A percentile compares a stretch with the other conserved stretches of the same genome.
These are phyloP conservation scores for Casuarina equisetifolia DNA, from an alignment of 306 rosid species.

Conservation along the genomic window DNA sequence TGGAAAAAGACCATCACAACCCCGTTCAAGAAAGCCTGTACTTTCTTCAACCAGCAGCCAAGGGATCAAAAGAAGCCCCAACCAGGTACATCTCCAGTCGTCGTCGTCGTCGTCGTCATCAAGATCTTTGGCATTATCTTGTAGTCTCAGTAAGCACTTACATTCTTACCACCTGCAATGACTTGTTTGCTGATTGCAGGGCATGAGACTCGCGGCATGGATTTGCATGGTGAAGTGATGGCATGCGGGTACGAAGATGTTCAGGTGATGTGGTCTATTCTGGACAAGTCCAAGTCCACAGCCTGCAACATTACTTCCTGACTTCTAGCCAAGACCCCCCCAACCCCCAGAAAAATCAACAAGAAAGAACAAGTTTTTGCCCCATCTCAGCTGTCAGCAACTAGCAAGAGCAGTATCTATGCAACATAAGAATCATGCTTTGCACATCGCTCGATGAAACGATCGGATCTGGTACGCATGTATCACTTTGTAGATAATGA, in stretches of 20 bases:
- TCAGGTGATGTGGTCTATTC: conserved; percentile 96
- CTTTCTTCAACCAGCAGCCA: conserved; percentile 70
- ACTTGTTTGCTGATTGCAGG: conserved; percentile 37
- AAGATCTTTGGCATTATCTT: no score
- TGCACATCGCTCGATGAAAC: conserved; percentile 28
- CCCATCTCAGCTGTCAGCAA: conserved; percentile 11
- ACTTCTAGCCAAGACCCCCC: conserved; percentile 6
- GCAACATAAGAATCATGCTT: conserved; percentile 24
- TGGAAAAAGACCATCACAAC: conserved; percentile 94
- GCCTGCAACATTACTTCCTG: conserved; percentile 55
- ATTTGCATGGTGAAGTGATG: conserved; percentile 94
- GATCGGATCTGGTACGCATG: conserved; percentile 37
- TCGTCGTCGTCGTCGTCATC: neutral
- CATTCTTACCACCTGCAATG: neutral
- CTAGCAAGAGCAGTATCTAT: conserved; percentile 24
- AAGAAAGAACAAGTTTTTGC: neutral
- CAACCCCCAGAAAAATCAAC: neutral
- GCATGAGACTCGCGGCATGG: conserved; percentile 56
- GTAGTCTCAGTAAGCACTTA: no score
- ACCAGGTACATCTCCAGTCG: conserved; percentile 42
- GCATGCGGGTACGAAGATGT: conserved; percentile 95
- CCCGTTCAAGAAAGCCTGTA: conserved; percentile 84
- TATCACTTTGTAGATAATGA: conserved; percentile 34
- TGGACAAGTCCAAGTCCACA: conserved; percentile 78
- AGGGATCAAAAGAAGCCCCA: conserved; percentile 63